Evolutionary conservation across 2,329 filamentous ascomycete species (phyloP), one percentile per base, ranked within the genome.

Genomic region (Ceratocystis lukuohia): DNA sequence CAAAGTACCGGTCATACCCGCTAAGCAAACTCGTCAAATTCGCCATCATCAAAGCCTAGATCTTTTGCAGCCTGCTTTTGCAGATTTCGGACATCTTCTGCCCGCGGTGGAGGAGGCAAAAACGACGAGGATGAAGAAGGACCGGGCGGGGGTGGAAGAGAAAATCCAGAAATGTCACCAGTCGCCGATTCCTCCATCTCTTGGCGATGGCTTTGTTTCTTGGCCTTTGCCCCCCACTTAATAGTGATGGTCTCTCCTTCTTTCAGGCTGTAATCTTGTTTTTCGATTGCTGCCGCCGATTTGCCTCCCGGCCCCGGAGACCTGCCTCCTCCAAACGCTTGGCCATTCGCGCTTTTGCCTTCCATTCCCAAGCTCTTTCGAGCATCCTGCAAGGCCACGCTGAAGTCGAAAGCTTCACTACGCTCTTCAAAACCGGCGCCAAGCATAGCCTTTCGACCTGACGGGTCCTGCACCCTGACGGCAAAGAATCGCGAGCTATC

Each of bases 371-470:
- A 75, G 1, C 85, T 83, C 75, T 88, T 87, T 71, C 88, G 80
- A 22, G 86, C 87, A 74, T 94, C 90, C 75, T 92, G 88, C 73
- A 96, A 77, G 17, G 87, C 84, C 64, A 95, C 88, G 69, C 84
- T 84, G 72, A 96, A 91, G 73, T 96, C 91, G 71, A 96, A 93
- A 1, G 91, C 89, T 71, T 93, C 89, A 72, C 84, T 86, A 62
- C 91, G 80, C 75, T 96, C 90, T 78, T 95, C 90, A 73, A 95
- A 96, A 8, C 91, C 91, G 70, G 96, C 84, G 8, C 91, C 91
- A 68, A 96, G 77, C 59, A 88, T 83, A 10, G 91, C 91, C 74
- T 91, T 92, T 71, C 87, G 81, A 1, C 88, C 86, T 50, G 82
- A 82, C 45, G 86, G 87, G 69, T 91, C 89, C 67, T 89, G 84